Percentiles rank a stretch among this genome's conserved stretches.
phyloP scores from a whole-genome alignment of 179 eudicot genomes.

The Pouteria campechiana region DNA sequence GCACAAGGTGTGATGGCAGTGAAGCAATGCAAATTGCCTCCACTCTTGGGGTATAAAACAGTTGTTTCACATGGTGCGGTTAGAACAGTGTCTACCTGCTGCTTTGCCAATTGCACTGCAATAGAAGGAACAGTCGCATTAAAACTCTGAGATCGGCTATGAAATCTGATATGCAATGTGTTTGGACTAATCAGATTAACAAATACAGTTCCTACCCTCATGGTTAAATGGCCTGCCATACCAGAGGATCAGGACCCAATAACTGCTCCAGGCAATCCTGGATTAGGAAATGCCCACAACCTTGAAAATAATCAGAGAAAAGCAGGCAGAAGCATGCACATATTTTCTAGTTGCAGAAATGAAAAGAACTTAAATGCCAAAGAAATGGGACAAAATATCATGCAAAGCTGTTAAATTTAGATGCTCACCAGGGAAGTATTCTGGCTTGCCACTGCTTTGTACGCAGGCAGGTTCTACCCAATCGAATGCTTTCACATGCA shows the following conservation, averaged over 20 bases:
- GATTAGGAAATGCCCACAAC: too few species aligned
- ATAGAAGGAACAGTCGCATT: conserved; percentile 3
- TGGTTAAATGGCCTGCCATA: too few species aligned
- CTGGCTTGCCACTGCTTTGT: conserved; percentile 26
- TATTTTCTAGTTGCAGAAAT: background rate
- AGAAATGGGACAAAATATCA: background rate
- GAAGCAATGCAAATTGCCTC: conserved; percentile 88
- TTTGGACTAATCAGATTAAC: background rate
- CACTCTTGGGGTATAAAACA: conserved; percentile 63
- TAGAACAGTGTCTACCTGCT: conserved; percentile 58
- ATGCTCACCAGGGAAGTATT: conserved; percentile 38
- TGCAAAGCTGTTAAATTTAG: background rate
- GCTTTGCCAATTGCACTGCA: conserved; percentile 83
- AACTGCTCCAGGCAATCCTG: too few species aligned
- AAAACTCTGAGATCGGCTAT: conserved; percentile 1
- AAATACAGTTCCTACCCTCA: too few species aligned
- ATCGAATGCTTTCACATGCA: conserved; percentile 93
- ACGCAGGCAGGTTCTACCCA: conserved; percentile 82
- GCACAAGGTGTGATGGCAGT: conserved; percentile 92
- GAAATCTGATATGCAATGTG: background rate
- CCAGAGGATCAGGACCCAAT: too few species aligned
- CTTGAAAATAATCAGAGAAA: too few species aligned
- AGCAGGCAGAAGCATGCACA: background rate
- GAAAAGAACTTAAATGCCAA: background rate
- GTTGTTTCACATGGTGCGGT: conserved; percentile 76